phyloP scores from a whole-genome alignment of 176 grass and related monocot genomes.

The Cenchrus americanus region DNA sequence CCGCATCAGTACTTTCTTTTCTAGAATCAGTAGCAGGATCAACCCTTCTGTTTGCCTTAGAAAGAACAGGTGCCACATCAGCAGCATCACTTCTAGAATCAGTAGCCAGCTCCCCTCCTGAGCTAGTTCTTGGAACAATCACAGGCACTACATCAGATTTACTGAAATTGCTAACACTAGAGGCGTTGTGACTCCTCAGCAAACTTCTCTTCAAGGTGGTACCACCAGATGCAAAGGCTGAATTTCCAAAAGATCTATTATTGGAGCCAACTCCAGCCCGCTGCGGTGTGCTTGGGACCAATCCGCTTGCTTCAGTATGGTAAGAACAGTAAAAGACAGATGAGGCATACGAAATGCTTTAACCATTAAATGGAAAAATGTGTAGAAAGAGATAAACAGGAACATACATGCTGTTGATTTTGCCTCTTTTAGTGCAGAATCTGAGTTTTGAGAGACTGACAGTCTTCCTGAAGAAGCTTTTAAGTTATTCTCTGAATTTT shows the following conservation, averaged over 20 bases:
- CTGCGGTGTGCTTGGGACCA: constrained; percentile 74
- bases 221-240: constrained; percentile 53
- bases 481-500: constrained; percentile 83
- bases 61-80: constrained; percentile 54
- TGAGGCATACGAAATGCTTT: constrained; percentile 38
- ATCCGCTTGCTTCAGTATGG: constrained; percentile 62
- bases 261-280: constrained; percentile 57
- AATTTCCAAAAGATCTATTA: constrained; percentile 59
- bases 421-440: constrained; percentile 74
- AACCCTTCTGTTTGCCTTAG: constrained; percentile 51
- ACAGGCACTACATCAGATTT: constrained; percentile 69
- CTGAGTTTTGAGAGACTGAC: constrained; percentile 71
- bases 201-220: constrained; percentile 74
- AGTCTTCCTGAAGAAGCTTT: constrained; percentile 66
- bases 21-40: constrained; percentile 54
- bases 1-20: constrained; percentile 63
- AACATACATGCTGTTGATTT: constrained; percentile 73
- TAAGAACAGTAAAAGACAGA: constrained; percentile 37
- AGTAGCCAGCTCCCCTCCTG: constrained; percentile 62
- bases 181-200: constrained; percentile 57
- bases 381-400: constrained; percentile 34
- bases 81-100: constrained; percentile 65
- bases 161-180: constrained; percentile 64
- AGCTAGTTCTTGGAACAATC: constrained; percentile 85
- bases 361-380: constrained; percentile 38